phyloP scores from a whole-genome alignment of 2,329 filamentous ascomycete species.

The Fusarium sp. region DNA sequence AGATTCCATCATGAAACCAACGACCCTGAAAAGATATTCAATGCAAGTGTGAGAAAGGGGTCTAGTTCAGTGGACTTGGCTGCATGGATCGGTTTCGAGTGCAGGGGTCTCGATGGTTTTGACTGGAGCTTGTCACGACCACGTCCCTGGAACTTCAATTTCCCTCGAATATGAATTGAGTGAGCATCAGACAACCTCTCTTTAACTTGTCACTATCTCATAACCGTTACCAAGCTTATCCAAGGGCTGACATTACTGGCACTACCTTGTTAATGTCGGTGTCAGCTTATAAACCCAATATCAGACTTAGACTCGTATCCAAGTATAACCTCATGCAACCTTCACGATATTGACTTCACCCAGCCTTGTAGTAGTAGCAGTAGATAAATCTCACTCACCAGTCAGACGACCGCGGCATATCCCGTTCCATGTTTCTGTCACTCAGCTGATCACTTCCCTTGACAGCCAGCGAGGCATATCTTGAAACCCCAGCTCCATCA shows the following conservation, averaged over 20 bases:
- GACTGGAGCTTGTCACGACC: constrained; percentile 40
- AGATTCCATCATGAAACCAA: constrained; percentile 42
- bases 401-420: neutral
- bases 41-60: constrained; percentile 37
- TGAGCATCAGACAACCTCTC: constrained; percentile 3
- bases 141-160: constrained; percentile 40
- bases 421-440: neutral
- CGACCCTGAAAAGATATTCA: constrained; percentile 28
- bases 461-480: constrained; percentile 33
- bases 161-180: constrained; percentile 17
- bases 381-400: neutral
- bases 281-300: constrained; percentile 1
- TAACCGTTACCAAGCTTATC: neutral
- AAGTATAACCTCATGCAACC: neutral
- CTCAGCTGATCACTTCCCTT: constrained; percentile 29
- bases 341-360: neutral
- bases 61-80: constrained; percentile 27
- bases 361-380: neutral
- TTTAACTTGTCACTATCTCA: neutral
- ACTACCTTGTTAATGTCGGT: neutral
- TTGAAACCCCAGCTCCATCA: constrained; percentile 36
- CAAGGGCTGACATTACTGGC: neutral
- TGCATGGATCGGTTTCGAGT: constrained; percentile 32
- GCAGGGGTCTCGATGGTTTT: constrained; percentile 29
- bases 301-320: neutral